Base-by-base conservation (phyloP, 1,284 basidiomycete species). In the Trichosporon coremiiforme region DNA sequence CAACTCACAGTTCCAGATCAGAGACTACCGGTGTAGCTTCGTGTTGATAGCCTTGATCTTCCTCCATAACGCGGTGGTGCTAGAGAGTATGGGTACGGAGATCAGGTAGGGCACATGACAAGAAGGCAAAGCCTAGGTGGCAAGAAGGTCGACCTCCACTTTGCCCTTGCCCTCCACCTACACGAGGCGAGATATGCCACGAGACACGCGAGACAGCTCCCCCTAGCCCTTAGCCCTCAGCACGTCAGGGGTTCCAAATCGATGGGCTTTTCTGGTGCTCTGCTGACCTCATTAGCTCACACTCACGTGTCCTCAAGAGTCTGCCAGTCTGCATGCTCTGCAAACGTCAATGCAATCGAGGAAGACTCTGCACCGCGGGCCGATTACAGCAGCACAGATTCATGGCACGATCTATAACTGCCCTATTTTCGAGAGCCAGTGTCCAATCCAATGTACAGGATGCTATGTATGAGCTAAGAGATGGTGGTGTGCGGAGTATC, bases 1-100 rank as follows among this genome's bases (percentile, higher is more conserved):
- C 6, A 7, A 69, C 75, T 60, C 64, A 74, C 75, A 74, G 70
- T 68, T 74, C 73, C 33, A 74, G 62, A 20, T 74, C 73, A 35
- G 70, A 62, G 8, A 72, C 73, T 1, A 68, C 36, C 45, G 70
- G 73, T 15, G 70, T 68, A 45, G 69, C 71, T 66, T 74, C 73
- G 31, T 72, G 67, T n/a, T 60, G 57, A 33, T 60, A 60, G 57
- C 57, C 57, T 60, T 60, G 57, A 31, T 60, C 57, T 31, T 60
- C 57, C 57, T 60, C 57, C 57, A 60, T 60, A 31, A 60, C 57
- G 31, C 29, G 9, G 57, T 10, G 3, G 17, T 33, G 57, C 57
- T 60, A 64, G 62, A 38, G n/a, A 20, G 36, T 64, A 36, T 64
- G 35, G 62, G 2, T 22, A 41, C 5, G 62, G 38, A 64, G 38